Evolutionary conservation across 1,139 yeast genomes (phyloP), one percentile per base, ranked within the genome.

Genomic region (Candida freyschussii): DNA sequence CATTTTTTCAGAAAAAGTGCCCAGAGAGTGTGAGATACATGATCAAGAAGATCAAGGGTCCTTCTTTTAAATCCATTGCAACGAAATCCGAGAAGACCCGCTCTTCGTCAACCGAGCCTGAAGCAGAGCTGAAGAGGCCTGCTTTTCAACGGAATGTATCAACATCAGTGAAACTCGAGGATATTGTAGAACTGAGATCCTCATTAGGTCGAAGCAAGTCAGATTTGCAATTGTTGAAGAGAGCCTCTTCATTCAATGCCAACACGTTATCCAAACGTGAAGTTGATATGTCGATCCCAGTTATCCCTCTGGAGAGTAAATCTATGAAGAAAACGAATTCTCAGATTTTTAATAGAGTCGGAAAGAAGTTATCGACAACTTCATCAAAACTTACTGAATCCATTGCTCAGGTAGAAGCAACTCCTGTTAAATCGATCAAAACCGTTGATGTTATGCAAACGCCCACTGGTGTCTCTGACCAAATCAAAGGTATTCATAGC

Each of bases 1-100:
- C 82, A 0, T 74, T 69, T 49, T 76, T 62, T 50, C 67, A 64
- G 34, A 69, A 67, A 37, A 65, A 59, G 35, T 52, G 73, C 6
- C 81, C 82, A 0, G 43, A 57, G 18, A 53, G 70, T 3, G 65
- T 73, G 13, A 65, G 64, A 33, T 66, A 65, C 41, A 58, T 74
- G n/a, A 59, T 73, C 6, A 65, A 63, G 22, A 70, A 66, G 36
- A 59, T 75, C 33, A 75, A 72, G 39, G 72, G 71, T 6, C 30
- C 44, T 10, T 41, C 44, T 3, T 40, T 40, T 33, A 37, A 36
- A 17, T 21, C 41, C 0, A 22, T 36, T 6, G 22, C 23, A 11
- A 8, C 28, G 4, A 34, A 22, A n/a, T 9, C 15, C 8, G 36
- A 30, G 7, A 33, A 26, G 27, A 40, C 29, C 17, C 7, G 36